phyloP scores from a whole-genome alignment of 441 rosid genomes.

The Cnidoscolus chayamansa region DNA sequence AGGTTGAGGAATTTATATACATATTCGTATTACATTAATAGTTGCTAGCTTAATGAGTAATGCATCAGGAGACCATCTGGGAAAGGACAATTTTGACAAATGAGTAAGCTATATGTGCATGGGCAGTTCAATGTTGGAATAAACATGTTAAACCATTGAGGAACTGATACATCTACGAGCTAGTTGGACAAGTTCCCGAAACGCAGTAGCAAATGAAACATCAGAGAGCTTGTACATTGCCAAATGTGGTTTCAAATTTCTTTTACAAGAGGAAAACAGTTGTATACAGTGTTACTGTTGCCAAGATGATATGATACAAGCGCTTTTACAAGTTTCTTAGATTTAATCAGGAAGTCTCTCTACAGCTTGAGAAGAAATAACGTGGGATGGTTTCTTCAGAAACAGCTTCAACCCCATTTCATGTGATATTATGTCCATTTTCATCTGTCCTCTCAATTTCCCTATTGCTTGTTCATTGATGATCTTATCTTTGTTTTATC shows the following conservation, averaged over 20 bases:
- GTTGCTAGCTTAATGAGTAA: background rate
- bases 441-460: background rate
- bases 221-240: background rate
- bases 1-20: background rate
- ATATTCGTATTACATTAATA: too few species aligned
- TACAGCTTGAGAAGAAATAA: constrained; percentile 8
- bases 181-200: background rate
- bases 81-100: background rate
- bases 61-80: background rate
- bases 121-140: background rate
- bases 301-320: background rate
- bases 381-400: background rate
- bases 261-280: background rate
- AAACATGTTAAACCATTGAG: background rate
- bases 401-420: background rate
- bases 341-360: constrained; percentile 6
- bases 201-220: background rate
- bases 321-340: background rate
- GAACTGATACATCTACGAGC: too few species aligned
- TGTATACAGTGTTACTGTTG: constrained; percentile 4
- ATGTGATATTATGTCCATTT: background rate
- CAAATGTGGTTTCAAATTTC: background rate
- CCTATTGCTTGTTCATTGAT: background rate
- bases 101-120: background rate
- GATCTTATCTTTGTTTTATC: constrained; percentile 51